Conservation (phyloP, 805 yeast species). For the Wickerhamiella parazyma region DNA sequence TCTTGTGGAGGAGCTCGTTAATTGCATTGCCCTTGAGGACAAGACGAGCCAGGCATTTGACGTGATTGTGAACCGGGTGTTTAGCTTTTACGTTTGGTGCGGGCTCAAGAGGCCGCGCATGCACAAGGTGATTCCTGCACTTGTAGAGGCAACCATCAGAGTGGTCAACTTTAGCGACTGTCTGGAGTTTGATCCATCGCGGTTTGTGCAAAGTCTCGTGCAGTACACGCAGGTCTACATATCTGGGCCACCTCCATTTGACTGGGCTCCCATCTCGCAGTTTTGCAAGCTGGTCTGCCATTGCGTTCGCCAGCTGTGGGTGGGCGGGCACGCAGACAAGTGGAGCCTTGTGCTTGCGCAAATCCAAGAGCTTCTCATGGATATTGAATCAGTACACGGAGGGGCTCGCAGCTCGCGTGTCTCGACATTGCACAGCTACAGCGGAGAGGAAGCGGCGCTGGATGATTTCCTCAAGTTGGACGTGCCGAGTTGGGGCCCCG, state of each 20-base stretch:
- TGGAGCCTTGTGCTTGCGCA: not conserved
- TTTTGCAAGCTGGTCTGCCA: not conserved
- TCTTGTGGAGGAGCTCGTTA: constrained; percentile 10
- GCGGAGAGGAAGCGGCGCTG: not conserved
- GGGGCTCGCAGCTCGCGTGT: not conserved
- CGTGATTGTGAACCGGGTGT: constrained; percentile 11
- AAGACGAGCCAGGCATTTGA: constrained; percentile 8
- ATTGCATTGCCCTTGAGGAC: constrained; percentile 6
- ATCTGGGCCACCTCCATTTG: not conserved
- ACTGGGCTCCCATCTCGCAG: not conserved
- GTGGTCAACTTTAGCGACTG: constrained; percentile 6
- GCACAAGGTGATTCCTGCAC: constrained; percentile 3
- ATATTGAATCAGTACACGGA: not conserved
- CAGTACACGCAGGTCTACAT: constrained; percentile 1
- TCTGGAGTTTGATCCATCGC: constrained; percentile 3
- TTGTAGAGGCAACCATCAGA: not conserved
- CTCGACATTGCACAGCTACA: not conserved
- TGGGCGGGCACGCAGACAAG: not conserved
- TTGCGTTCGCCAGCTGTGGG: constrained; percentile 2
- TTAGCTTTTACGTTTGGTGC: constrained; percentile 8
- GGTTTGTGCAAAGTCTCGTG: constrained; percentile 1
- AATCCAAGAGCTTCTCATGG: not conserved
- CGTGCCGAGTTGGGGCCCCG: not conserved
- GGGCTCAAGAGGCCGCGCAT: not conserved
- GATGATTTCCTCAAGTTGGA: not conserved